Percentiles rank a stretch among this genome's conserved stretches.
Evolutionary conservation across 2,329 filamentous ascomycete species (phyloP).

Genomic region (Ophiostoma piceae): DNA sequence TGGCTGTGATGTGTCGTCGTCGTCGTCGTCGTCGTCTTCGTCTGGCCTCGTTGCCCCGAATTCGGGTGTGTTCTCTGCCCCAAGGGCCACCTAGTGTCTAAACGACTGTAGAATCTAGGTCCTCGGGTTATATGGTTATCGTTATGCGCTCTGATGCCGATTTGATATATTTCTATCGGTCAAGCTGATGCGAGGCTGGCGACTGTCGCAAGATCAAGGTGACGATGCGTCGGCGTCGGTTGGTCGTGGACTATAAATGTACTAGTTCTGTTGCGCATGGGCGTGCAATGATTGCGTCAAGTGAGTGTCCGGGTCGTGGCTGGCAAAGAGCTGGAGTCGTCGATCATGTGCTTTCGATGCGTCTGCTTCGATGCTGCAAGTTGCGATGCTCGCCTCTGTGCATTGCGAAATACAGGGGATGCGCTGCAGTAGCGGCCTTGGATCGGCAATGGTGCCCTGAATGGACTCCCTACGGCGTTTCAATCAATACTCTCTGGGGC

Average conservation of each 20-base stretch:
- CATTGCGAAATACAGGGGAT: background rate
- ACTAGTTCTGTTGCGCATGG: background rate
- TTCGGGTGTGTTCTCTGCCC: background rate
- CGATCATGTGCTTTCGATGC: background rate
- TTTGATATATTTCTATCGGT: background rate
- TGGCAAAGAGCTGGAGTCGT: background rate
- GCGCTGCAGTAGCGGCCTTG: background rate
- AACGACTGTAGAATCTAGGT: background rate
- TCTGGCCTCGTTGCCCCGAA: background rate
- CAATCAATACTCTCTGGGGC: background rate
- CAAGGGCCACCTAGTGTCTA: background rate
- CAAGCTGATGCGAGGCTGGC: background rate
- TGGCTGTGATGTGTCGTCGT: conserved; percentile 20
- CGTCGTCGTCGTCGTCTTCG: background rate
- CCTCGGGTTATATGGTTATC: background rate
- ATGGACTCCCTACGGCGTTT: background rate
- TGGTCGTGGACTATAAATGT: background rate
- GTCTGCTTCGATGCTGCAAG: background rate
- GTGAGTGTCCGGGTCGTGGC: background rate
- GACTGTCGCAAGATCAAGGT: background rate
- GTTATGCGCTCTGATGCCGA: background rate
- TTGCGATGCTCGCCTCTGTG: background rate
- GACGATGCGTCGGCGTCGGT: background rate
- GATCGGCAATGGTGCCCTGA: background rate
- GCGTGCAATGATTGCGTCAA: background rate